Percentiles rank a stretch among this genome's conserved stretches.
Evolutionary conservation across 148 eudicot species (phyloP).

Genomic region (Spergularia bocconei): DNA sequence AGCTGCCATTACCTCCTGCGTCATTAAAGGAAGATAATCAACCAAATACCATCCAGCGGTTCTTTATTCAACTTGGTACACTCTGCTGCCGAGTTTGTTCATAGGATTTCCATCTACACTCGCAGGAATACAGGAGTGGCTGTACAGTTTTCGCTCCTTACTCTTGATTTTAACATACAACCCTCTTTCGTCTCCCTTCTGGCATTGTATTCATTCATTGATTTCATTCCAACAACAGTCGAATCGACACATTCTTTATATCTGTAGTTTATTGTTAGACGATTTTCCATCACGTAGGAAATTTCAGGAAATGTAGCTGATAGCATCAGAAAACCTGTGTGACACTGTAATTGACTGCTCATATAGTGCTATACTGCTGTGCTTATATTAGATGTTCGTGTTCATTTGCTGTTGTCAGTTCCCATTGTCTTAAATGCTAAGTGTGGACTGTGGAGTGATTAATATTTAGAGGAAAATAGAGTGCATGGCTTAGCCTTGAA

Average conservation of each 20-base stretch:
- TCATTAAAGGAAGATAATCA: slow-evolving; percentile 33
- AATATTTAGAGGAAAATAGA: too few species aligned
- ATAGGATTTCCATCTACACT: slow-evolving; percentile 21
- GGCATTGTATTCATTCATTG: slow-evolving; percentile 28
- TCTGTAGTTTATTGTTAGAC: not conserved
- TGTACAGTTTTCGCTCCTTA: slow-evolving; percentile 24
- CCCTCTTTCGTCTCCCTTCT: not conserved
- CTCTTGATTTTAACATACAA: not conserved
- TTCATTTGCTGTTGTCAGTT: too few species aligned
- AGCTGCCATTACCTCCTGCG: slow-evolving; percentile 49
- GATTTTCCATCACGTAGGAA: not conserved
- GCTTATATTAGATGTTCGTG: too few species aligned
- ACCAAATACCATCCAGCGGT: slow-evolving; percentile 62
- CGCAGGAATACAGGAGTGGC: not conserved
- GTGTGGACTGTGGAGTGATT: too few species aligned
- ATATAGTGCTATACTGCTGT: too few species aligned
- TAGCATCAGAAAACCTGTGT: too few species aligned
- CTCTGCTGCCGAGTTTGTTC: slow-evolving; percentile 59
- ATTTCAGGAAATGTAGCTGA: too few species aligned
- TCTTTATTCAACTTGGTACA: slow-evolving; percentile 68
- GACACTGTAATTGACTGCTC: too few species aligned
- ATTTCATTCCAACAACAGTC: slow-evolving; percentile 10
- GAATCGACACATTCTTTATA: not conserved
- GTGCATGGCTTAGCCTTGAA: too few species aligned
- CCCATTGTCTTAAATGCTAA: too few species aligned